These are phyloP conservation scores for Cladosporium cucumerinum DNA, from an alignment of 2,329 filamentous ascomycete species.

Conservation along the genomic window DNA sequence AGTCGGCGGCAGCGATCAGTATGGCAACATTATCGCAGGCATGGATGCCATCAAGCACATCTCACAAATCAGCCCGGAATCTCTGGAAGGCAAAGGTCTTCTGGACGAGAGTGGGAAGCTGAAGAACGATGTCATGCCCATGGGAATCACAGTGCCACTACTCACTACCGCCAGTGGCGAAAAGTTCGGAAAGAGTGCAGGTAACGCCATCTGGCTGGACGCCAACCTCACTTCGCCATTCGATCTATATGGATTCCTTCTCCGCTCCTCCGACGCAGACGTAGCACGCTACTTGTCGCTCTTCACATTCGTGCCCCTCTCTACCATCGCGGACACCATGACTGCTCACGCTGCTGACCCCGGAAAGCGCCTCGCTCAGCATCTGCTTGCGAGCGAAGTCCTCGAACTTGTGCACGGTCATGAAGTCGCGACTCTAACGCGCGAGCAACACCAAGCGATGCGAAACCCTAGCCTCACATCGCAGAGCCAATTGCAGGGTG, in stretches of 20 bases:
- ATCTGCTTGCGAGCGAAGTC: slow-evolving; percentile 77
- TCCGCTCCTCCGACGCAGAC: slow-evolving; percentile 75
- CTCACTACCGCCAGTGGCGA: slow-evolving; percentile 79
- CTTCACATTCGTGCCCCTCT: slow-evolving; percentile 80
- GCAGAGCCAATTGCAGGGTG: slow-evolving; percentile 30
- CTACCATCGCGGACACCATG: slow-evolving; percentile 67
- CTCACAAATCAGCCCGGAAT: slow-evolving; percentile 44
- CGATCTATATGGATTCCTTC: slow-evolving; percentile 86
- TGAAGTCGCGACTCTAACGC: slow-evolving; percentile 60
- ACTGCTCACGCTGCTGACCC: slow-evolving; percentile 64
- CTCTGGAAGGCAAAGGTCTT: slow-evolving; percentile 7
- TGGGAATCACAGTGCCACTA: slow-evolving; percentile 87
- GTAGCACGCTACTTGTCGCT: slow-evolving; percentile 80
- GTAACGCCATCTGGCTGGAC: slow-evolving; percentile 93
- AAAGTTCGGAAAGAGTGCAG: slow-evolving; percentile 93
- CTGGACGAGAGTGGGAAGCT: slow-evolving; percentile 35
- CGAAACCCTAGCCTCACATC: slow-evolving; percentile 25
- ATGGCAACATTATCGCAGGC: slow-evolving; percentile 89
- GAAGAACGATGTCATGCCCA: slow-evolving; percentile 51
- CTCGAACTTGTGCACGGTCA: slow-evolving; percentile 74
- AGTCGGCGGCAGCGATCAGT: slow-evolving; percentile 93
- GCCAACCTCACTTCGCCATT: slow-evolving; percentile 74
- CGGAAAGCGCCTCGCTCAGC: slow-evolving; percentile 73
- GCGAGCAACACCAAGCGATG: slow-evolving; percentile 52
- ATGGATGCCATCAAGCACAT: slow-evolving; percentile 80